Conservation (phyloP, 306 rosid species). For the Phaseolus lunatus region DNA sequence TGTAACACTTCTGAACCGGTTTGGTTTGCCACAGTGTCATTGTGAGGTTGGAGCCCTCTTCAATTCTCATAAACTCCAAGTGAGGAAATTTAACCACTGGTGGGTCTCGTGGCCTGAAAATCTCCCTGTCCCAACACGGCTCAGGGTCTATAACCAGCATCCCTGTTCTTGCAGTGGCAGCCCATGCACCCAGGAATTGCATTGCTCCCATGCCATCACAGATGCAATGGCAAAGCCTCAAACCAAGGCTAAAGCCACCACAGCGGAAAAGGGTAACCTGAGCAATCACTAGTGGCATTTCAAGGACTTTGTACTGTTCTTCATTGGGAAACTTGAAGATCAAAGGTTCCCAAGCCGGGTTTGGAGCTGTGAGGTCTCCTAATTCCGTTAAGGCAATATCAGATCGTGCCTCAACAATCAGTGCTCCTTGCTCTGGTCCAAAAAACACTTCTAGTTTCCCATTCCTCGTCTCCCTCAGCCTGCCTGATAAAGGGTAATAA, state of each 20-base stretch:
- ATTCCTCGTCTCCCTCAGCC: constrained; percentile 72
- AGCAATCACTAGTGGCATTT: constrained; percentile 90
- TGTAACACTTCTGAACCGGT: constrained; percentile 76
- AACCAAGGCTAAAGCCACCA: constrained; percentile 91
- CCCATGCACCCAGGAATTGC: constrained; percentile 88
- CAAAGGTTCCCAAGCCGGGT: constrained; percentile 90
- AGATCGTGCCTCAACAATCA: constrained; percentile 76
- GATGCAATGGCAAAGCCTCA: constrained; percentile 92
- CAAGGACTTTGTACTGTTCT: constrained; percentile 83
- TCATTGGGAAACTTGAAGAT: constrained; percentile 78
- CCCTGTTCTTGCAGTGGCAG: constrained; percentile 73
- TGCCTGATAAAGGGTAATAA: constrained; percentile 83
- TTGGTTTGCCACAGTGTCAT: constrained; percentile 67
- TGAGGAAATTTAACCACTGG: constrained; percentile 75
- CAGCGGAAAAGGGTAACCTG: constrained; percentile 77
- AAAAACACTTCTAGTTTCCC: constrained; percentile 87
- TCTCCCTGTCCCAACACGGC: constrained; percentile 81
- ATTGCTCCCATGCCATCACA: constrained; percentile 96
- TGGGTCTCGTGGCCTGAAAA: constrained; percentile 70
- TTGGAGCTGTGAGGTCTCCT: constrained; percentile 78
- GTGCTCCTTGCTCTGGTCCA: constrained; percentile 73
- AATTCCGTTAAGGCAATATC: constrained; percentile 58
- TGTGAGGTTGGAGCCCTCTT: constrained; percentile 77
- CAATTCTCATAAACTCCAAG: constrained; percentile 78
- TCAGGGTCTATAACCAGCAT: constrained; percentile 54